Conservation (phyloP, 768 basidiomycete species). For the Tylopilus sp. region DNA sequence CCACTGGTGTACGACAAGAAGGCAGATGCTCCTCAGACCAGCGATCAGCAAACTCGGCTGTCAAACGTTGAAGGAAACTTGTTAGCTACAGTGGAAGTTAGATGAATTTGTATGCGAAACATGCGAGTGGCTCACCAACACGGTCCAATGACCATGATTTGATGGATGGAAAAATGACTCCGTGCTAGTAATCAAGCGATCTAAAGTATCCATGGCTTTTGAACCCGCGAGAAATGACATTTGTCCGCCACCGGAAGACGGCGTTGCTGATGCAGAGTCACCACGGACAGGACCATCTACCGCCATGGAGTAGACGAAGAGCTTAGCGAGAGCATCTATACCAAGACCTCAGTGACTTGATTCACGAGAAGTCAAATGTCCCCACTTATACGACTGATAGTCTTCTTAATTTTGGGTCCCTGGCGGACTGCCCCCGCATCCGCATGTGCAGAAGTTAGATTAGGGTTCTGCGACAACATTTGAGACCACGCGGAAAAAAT, state of each 20-base stretch:
- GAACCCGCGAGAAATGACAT: constrained; percentile 75
- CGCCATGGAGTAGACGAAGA: constrained; percentile 87
- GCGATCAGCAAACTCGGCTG: constrained; percentile 76
- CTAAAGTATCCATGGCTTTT: constrained; percentile 82
- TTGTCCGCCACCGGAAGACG: constrained; percentile 52
- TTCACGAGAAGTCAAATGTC: not conserved
- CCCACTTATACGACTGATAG: constrained; percentile 58
- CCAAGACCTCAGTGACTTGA: not conserved
- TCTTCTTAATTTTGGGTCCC: constrained; percentile 65
- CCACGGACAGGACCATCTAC: constrained; percentile 67
- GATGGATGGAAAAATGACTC: constrained; percentile 97
- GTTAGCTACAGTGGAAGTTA: constrained; percentile 48
- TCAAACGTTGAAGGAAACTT: constrained; percentile 76
- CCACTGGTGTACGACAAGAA: constrained; percentile 75
- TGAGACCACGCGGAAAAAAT: not conserved
- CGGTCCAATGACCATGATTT: constrained; percentile 83
- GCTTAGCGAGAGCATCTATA: constrained; percentile 72
- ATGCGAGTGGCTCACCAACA: constrained; percentile 17
- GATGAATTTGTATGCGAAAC: not conserved
- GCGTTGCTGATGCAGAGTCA: constrained; percentile 53
- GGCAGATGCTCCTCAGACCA: constrained; percentile 74
- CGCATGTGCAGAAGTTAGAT: constrained; percentile 66
- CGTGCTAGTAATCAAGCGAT: constrained; percentile 84
- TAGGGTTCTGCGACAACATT: constrained; percentile 46
- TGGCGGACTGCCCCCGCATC: constrained; percentile 57